These are phyloP conservation scores for Dothideomycetidae sp. DNA, from an alignment of 2,329 filamentous ascomycete species.

Conservation along the genomic window DNA sequence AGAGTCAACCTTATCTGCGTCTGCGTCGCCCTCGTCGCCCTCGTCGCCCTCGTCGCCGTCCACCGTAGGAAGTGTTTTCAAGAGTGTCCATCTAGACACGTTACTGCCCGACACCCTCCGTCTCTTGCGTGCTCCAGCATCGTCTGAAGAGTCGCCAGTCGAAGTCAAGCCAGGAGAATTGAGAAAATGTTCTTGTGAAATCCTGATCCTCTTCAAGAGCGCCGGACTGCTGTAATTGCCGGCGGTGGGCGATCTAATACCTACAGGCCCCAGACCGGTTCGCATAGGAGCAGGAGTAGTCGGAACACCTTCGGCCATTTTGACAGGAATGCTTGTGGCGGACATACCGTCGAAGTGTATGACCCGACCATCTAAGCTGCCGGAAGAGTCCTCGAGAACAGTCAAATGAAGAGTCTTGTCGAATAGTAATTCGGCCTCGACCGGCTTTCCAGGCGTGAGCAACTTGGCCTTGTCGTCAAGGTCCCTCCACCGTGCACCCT, in stretches of 20 bases:
- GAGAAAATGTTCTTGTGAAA: slow-evolving; percentile 54
- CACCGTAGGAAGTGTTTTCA: slow-evolving; percentile 57
- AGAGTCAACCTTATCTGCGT: not conserved
- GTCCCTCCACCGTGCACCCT: slow-evolving; percentile 51
- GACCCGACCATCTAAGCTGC: slow-evolving; percentile 10
- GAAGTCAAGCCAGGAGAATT: slow-evolving; percentile 48
- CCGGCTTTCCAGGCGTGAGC: slow-evolving; percentile 41
- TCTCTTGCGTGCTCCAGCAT: slow-evolving; percentile 51
- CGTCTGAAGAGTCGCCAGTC: slow-evolving; percentile 50
- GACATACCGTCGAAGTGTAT: slow-evolving; percentile 11
- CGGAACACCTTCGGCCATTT: not conserved
- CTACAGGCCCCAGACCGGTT: slow-evolving; percentile 3
- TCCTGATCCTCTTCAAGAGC: slow-evolving; percentile 56
- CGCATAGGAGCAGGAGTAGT: slow-evolving; percentile 14
- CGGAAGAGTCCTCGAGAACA: slow-evolving; percentile 16
- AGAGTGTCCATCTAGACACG: slow-evolving; percentile 59
- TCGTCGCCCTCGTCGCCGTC: slow-evolving; percentile 17
- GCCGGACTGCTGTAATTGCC: slow-evolving; percentile 61
- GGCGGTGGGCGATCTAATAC: slow-evolving; percentile 9
- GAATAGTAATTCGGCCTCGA: slow-evolving; percentile 44
- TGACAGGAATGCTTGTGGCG: not conserved
- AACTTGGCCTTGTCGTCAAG: slow-evolving; percentile 38
- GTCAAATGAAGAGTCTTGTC: slow-evolving; percentile 23
- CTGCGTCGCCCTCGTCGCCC: slow-evolving; percentile 1
- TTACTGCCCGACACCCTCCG: slow-evolving; percentile 55